phyloP scores from a whole-genome alignment of 345 rosid genomes.

The Acer yangbiense region DNA sequence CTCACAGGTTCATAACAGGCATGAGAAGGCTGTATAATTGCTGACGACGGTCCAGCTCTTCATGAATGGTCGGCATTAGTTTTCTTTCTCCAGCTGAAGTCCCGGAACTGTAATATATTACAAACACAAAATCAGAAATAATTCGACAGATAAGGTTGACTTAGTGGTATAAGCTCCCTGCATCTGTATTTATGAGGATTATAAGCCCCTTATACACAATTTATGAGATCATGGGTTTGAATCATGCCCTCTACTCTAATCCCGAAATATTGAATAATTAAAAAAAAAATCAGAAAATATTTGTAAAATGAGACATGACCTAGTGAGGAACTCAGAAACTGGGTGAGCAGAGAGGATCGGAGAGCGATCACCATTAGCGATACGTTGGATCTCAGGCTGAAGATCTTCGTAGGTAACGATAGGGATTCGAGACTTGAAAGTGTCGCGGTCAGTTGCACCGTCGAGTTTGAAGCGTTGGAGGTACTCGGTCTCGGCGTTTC shows the following conservation, averaged over 20 bases:
- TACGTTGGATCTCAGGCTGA: conserved; percentile 70
- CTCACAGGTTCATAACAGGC: conserved; percentile 94
- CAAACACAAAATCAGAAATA: not conserved
- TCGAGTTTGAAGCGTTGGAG: conserved; percentile 50
- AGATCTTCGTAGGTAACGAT: conserved; percentile 72
- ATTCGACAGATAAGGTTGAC: too few relatives aligned
- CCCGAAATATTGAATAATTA: too few relatives aligned
- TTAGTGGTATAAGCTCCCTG: too few relatives aligned
- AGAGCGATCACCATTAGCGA: conserved; percentile 75
- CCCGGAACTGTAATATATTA: conserved; percentile 65
- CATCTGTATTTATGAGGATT: too few relatives aligned
- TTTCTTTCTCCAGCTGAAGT: conserved; percentile 98
- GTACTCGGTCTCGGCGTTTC: conserved; percentile 66
- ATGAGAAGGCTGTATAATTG: conserved; percentile 76
- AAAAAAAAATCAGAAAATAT: too few relatives aligned
- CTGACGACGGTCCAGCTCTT: conserved; percentile 80
- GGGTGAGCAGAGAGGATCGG: conserved; percentile 72
- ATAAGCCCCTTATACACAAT: too few relatives aligned
- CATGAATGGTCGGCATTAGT: conserved; percentile 85
- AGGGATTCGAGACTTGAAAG: conserved; percentile 61
- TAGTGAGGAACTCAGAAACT: conserved; percentile 77
- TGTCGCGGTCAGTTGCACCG: conserved; percentile 55
- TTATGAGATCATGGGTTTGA: too few relatives aligned
- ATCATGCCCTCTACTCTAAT: too few relatives aligned
- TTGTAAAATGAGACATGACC: conserved; percentile 30